These are phyloP conservation scores for Dothideomycetidae sp. DNA, from an alignment of 2,329 filamentous ascomycete species.

Conservation along the genomic window DNA sequence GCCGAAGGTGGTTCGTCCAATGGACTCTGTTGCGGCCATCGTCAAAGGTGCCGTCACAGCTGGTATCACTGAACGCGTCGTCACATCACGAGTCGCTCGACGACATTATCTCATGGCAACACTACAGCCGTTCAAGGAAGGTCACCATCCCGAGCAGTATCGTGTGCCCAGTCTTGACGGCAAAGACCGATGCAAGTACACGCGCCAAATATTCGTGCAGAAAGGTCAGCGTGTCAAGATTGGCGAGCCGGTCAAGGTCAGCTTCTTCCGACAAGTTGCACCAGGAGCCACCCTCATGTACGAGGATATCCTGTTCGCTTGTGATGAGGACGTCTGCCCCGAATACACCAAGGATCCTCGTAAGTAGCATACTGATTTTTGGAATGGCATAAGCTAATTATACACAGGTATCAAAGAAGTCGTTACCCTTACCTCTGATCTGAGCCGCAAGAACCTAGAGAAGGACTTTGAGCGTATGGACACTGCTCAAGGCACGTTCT, in stretches of 20 bases:
- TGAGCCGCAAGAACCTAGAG: conserved; percentile 95
- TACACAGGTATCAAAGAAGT: conserved; percentile 88
- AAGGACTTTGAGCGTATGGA: conserved; percentile 99
- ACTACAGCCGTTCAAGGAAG: conserved; percentile 95
- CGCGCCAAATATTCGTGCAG: conserved; percentile 93
- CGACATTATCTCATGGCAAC: conserved; percentile 99
- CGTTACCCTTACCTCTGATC: conserved; percentile 89
- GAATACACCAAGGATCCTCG: conserved; percentile 99
- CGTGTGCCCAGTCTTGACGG: conserved; percentile 92
- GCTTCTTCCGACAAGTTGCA: conserved; percentile 94
- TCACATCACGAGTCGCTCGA: conserved; percentile 92
- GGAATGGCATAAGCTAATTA: not conserved
- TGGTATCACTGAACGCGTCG: conserved; percentile 90
- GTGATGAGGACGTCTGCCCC: conserved; percentile 93
- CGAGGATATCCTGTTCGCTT: conserved; percentile 94
- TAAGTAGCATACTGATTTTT: conserved; percentile 41
- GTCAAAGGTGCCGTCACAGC: conserved; percentile 97
- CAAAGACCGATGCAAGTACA: conserved; percentile 98
- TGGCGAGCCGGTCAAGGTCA: conserved; percentile 96
- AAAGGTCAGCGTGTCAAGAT: conserved; percentile 99
- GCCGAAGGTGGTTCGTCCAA: conserved; percentile 91
- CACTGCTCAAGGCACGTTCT: conserved; percentile 91
- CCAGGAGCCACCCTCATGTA: conserved; percentile 98
- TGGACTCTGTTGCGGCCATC: conserved; percentile 97
- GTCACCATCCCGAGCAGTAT: conserved; percentile 95